phyloP scores from a whole-genome alignment of 2,329 filamentous ascomycete genomes.

The Elsinoe necatrix region DNA sequence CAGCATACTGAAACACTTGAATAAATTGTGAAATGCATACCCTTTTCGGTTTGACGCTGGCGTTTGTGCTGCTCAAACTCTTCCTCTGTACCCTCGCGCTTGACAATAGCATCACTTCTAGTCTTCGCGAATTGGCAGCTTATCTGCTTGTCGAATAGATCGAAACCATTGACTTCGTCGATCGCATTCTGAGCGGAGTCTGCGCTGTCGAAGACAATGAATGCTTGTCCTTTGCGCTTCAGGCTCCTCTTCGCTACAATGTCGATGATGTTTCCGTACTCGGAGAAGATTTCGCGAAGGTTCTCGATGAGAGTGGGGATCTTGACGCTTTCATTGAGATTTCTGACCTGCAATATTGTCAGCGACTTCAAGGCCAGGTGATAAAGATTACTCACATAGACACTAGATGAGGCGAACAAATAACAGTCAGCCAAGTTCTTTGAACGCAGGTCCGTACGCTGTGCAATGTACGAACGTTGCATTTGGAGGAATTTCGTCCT shows the following conservation, averaged over 20 bases:
- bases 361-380: neutral
- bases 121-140: slow-evolving; percentile 72
- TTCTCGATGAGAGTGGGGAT: slow-evolving; percentile 65
- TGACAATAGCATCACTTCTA: slow-evolving; percentile 78
- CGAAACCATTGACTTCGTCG: slow-evolving; percentile 84
- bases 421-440: slow-evolving; percentile 22
- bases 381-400: slow-evolving; percentile 24
- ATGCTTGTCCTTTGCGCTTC: slow-evolving; percentile 90
- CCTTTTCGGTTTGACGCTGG: slow-evolving; percentile 78
- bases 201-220: slow-evolving; percentile 79
- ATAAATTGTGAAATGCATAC: slow-evolving; percentile 39
- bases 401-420: slow-evolving; percentile 20
- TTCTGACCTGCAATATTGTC: slow-evolving; percentile 50
- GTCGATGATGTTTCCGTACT: slow-evolving; percentile 79
- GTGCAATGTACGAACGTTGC: slow-evolving; percentile 38
- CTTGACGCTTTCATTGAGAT: slow-evolving; percentile 89
- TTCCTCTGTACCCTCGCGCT: slow-evolving; percentile 62
- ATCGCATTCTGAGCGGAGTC: slow-evolving; percentile 74
- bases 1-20: neutral
- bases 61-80: slow-evolving; percentile 83
- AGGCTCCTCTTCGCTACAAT: slow-evolving; percentile 83
- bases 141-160: slow-evolving; percentile 88
- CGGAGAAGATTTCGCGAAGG: slow-evolving; percentile 69
- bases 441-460: slow-evolving; percentile 31
- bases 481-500: slow-evolving; percentile 22